A percentile compares a stretch with the other conserved stretches of the same genome.
Conservation (phyloP, 305 asterid genomes). For the Fraxinus latifolia region DNA sequence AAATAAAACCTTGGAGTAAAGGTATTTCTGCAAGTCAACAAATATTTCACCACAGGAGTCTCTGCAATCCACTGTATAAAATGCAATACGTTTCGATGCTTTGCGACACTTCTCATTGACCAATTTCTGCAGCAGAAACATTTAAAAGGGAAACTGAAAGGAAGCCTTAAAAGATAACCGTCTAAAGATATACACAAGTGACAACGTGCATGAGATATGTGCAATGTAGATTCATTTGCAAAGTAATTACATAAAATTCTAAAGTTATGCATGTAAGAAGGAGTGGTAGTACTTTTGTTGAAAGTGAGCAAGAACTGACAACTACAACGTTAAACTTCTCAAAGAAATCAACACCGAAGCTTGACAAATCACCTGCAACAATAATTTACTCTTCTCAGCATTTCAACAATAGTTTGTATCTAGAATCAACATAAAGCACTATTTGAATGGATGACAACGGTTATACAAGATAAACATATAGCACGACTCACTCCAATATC, state of each 20-base stretch:
- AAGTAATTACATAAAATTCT: constrained; percentile 16
- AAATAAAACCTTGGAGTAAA: constrained; percentile 61
- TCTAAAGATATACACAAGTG: neutral
- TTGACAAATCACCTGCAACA: constrained; percentile 64
- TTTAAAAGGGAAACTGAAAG: neutral
- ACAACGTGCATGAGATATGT: neutral
- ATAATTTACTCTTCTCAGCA: neutral
- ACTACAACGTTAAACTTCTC: constrained; percentile 75
- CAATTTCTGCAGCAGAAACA: constrained; percentile 54
- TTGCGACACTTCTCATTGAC: constrained; percentile 82
- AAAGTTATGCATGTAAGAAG: constrained; percentile 17
- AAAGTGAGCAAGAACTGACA: constrained; percentile 66
- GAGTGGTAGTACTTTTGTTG: constrained; percentile 55
- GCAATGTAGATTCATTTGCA: neutral
- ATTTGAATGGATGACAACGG: neutral
- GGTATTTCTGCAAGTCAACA: constrained; percentile 83
- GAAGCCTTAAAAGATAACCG: neutral
- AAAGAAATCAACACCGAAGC: constrained; percentile 61
- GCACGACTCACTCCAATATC: neutral
- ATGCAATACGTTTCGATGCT: constrained; percentile 66
- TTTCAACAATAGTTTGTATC: neutral
- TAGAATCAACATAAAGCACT: neutral
- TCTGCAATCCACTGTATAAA: constrained; percentile 87
- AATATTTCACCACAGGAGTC: constrained; percentile 93
- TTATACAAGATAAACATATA: neutral